These are phyloP conservation scores for Sugiyamaella neomexicana DNA, from an alignment of 1,139 yeast genomes.

Conservation along the genomic window DNA sequence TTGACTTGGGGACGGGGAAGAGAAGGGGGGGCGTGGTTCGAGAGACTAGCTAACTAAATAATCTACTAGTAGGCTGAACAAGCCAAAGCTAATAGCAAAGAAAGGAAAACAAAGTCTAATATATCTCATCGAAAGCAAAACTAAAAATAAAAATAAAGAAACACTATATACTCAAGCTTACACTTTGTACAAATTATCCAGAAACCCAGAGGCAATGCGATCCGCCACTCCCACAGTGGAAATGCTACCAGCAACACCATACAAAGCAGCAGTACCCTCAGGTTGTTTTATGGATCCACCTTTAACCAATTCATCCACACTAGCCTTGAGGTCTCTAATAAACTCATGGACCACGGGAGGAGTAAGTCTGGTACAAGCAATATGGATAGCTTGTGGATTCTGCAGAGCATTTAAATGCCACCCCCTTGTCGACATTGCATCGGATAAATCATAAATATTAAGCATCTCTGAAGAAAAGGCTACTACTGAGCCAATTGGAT, in stretches of 20 bases:
- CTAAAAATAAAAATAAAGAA: not conserved
- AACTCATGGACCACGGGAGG: conserved; percentile 63
- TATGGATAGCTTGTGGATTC: conserved; percentile 85
- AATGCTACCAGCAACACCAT: conserved; percentile 94
- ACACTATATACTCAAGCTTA: conserved; percentile 14
- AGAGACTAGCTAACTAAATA: not conserved
- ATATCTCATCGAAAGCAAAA: not conserved
- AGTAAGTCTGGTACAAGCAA: conserved; percentile 80
- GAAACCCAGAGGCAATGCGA: conserved; percentile 69
- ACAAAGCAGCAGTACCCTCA: conserved; percentile 73
- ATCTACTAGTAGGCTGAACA: not conserved
- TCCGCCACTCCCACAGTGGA: conserved; percentile 85
- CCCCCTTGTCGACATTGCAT: conserved; percentile 62
- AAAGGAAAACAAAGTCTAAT: not conserved
- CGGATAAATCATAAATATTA: conserved; percentile 76
- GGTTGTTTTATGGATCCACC: conserved; percentile 37
- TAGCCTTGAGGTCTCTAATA: conserved; percentile 52
- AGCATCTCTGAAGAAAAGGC: conserved; percentile 63
- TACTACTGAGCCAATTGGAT: conserved; percentile 80
- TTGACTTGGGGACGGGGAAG: not conserved
- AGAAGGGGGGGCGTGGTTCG: no score
- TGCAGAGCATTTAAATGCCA: conserved; percentile 92
- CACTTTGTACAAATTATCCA: conserved; percentile 71
- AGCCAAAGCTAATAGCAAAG: not conserved
- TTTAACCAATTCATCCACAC: conserved; percentile 48